Conservation (phyloP, 495 filamentous ascomycete genomes). For the Xylaria intraflava region DNA sequence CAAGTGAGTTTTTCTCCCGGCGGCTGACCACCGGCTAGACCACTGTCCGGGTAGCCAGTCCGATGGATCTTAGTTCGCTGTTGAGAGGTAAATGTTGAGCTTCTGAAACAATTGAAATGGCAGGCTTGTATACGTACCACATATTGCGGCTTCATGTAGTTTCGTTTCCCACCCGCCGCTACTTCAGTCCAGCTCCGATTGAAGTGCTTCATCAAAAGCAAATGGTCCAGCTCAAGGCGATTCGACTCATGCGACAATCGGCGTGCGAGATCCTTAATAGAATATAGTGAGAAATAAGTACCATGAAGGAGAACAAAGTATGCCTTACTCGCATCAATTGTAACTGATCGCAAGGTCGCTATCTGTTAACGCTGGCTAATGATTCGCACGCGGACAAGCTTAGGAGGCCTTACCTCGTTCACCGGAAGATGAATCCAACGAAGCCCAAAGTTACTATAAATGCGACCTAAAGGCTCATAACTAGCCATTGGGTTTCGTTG, state of each 20-base stretch:
- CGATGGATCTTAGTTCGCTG: not conserved
- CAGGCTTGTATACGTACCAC: not conserved
- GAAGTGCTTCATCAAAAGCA: conserved; percentile 10
- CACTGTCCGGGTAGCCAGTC: not conserved
- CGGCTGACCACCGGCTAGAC: not conserved
- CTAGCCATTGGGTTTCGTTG: no score
- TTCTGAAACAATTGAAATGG: not conserved
- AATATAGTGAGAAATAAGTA: no score
- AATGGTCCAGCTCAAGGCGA: conserved; percentile 1
- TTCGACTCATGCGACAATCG: not conserved
- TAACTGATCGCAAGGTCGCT: not conserved
- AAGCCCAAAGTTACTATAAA: no score
- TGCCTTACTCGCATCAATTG: not conserved
- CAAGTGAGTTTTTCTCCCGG: not conserved
- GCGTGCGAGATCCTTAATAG: not conserved
- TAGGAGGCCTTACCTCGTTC: conserved; percentile 4
- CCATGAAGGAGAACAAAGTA: no score
- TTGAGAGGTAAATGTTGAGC: not conserved
- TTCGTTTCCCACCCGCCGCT: conserved; percentile 6
- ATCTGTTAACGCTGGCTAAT: not conserved
- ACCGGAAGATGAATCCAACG: conserved; percentile 15
- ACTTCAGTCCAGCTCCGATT: conserved; percentile 10
- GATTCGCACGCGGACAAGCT: not conserved
- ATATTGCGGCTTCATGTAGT: not conserved
- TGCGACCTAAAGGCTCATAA: no score